Evolutionary conservation across 2,329 filamentous ascomycete species (phyloP).

Genomic region (Alternaria gansuensis): DNA sequence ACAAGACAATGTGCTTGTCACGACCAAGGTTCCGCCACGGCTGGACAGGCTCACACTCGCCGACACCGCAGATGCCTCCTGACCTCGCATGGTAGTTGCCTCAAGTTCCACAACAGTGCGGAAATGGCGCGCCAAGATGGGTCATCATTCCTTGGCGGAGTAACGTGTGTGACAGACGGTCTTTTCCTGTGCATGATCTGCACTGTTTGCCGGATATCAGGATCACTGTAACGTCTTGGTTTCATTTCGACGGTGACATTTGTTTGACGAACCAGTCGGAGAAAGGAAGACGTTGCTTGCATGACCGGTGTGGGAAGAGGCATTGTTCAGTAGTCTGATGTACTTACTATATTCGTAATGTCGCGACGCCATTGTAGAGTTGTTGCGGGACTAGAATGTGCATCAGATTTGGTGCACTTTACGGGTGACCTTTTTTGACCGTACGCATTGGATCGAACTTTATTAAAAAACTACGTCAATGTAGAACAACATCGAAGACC

Average conservation of each 20-base stretch:
- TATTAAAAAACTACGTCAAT: background rate
- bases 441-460: background rate
- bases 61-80: slow-evolving; percentile 11
- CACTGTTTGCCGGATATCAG: slow-evolving; percentile 15
- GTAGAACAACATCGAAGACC: background rate
- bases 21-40: slow-evolving; percentile 23
- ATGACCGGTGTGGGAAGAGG: background rate
- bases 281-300: background rate
- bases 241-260: slow-evolving; percentile 7
- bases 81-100: slow-evolving; percentile 11
- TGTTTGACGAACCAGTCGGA: background rate
- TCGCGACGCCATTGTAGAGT: background rate
- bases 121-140: slow-evolving; percentile 31
- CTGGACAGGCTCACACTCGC: slow-evolving; percentile 9
- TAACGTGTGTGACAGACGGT: slow-evolving; percentile 22
- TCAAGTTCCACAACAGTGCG: slow-evolving; percentile 14
- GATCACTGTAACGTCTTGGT: slow-evolving; percentile 10
- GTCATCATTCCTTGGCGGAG: slow-evolving; percentile 33
- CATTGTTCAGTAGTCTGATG: background rate
- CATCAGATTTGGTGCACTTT: background rate
- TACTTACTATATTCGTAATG: background rate
- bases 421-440: background rate
- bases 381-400: background rate
- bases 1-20: slow-evolving; percentile 24
- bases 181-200: slow-evolving; percentile 24